phyloP scores from a whole-genome alignment of 2,329 filamentous ascomycete genomes.

The Paraphaeosphaeria minitans region DNA sequence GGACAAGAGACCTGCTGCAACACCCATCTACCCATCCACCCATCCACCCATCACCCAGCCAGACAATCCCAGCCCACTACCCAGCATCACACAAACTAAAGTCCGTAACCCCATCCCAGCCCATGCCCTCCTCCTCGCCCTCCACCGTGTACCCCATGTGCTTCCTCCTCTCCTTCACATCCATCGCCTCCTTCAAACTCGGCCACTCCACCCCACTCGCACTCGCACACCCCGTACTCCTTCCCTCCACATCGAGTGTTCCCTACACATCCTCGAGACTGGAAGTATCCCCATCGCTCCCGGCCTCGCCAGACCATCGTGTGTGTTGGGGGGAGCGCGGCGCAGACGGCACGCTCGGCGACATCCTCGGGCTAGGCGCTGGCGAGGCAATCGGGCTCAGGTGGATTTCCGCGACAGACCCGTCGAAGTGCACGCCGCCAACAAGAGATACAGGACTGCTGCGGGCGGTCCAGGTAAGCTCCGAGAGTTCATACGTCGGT shows the following conservation, averaged over 20 bases:
- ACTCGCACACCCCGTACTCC: slow-evolving; percentile 8
- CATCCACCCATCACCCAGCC: background rate
- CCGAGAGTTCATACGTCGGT: background rate
- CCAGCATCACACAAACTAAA: slow-evolving; percentile 6
- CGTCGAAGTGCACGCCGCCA: no score
- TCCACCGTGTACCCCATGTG: slow-evolving; percentile 2
- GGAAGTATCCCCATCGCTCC: background rate
- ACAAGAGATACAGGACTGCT: no score
- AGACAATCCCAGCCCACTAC: background rate
- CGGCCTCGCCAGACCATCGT: no score
- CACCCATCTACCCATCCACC: background rate
- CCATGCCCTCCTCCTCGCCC: slow-evolving; percentile 11
- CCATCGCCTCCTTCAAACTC: slow-evolving; percentile 20
- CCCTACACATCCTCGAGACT: no score
- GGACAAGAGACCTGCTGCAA: no score
- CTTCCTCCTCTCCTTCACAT: slow-evolving; percentile 3
- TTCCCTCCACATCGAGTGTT: background rate
- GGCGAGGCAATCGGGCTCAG: background rate
- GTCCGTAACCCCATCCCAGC: slow-evolving; percentile 21
- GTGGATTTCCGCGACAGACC: no score
- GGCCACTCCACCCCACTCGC: slow-evolving; percentile 24
- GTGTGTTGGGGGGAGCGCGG: background rate
- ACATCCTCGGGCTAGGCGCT: background rate
- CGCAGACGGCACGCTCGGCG: background rate
- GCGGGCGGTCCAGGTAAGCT: background rate